Evolutionary conservation across 805 yeast genomes (phyloP), one percentile per base, ranked within the genome.

Genomic region (Kazachstania viticola): DNA sequence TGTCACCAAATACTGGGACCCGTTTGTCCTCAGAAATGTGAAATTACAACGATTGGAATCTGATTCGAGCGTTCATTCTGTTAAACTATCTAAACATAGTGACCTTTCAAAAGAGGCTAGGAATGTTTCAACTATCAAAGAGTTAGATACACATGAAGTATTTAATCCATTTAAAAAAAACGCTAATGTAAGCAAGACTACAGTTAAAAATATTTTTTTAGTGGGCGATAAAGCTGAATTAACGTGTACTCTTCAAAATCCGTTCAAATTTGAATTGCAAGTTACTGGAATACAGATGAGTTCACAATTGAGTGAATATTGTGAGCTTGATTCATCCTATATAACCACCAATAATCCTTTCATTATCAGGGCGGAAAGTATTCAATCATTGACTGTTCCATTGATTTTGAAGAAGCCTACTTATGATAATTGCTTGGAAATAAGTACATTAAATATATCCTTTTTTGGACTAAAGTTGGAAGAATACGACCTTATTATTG

Each of bases 201-300:
- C 17, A 2, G 3, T 1, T 22, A 23, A n/a, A 13, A 15, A 9
- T 6, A 12, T 14, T 13, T 46, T 62, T 14, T 41, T 74, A 5
- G 75, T 75, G 13, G 80, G 75, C 21, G 94, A 84, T 32, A 61
- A 69, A 4, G 68, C 71, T 9, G 79, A 73, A 35, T 60, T 80
- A 13, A 49, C 60, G 5, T 58, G 82, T 2, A 58, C 62, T 3
- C 46, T 87, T 7, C 85, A 79, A 47, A 88, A 88, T 49, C 94
- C 95, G 7, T 83, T 73, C 56, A 69, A 71, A 5, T 83, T 82
- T 52, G 83, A 78, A 26, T 58, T 87, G 11, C 75, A 71, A 24
- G 57, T 87, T 4, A 60, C 62, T 14, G 67, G 67, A 19, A 47
- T 79, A 3, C 45, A 57, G 24, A 54, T 78, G 2, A 41, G 45